Evolutionary conservation across 1,139 yeast genomes (phyloP).

Genomic region (Suhomyces maxii): DNA sequence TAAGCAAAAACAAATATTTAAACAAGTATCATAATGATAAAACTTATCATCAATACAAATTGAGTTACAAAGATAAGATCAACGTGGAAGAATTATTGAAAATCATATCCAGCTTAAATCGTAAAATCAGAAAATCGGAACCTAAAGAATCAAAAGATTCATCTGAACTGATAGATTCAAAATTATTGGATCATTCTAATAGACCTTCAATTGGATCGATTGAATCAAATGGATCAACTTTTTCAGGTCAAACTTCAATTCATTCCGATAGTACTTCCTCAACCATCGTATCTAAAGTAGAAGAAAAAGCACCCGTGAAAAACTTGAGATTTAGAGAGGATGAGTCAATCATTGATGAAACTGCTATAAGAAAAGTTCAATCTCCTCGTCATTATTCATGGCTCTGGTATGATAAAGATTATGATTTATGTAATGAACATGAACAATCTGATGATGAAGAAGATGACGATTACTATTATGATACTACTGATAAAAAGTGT

Average conservation of each 20-base stretch:
- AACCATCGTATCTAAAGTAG: conserved; percentile 10
- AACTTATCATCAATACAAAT: conserved; percentile 25
- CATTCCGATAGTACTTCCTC: conserved; percentile 16
- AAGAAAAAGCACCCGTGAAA: conserved; percentile 8
- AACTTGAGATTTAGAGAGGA: conserved; percentile 19
- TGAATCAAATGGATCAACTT: conserved; percentile 15
- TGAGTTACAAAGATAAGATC: conserved; percentile 32
- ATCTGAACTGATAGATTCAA: not conserved
- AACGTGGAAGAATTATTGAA: conserved; percentile 28
- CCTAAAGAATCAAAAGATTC: not conserved
- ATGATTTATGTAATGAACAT: conserved; percentile 26
- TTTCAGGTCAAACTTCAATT: conserved; percentile 11
- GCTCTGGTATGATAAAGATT: conserved; percentile 42
- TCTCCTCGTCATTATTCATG: conserved; percentile 25
- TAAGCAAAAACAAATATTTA: conserved; percentile 8
- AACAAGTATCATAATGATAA: conserved; percentile 21
- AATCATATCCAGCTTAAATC: conserved; percentile 23
- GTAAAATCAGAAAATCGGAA: conserved; percentile 1
- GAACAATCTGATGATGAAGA: conserved; percentile 27
- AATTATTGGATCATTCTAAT: not conserved
- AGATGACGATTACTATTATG: conserved; percentile 13
- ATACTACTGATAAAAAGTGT: conserved; percentile 11
- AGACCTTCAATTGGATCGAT: conserved; percentile 16
- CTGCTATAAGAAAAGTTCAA: not conserved
- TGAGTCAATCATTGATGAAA: conserved; percentile 17